phyloP scores from a whole-genome alignment of 2,329 filamentous ascomycete genomes.

The Drechslerella dactyloides region DNA sequence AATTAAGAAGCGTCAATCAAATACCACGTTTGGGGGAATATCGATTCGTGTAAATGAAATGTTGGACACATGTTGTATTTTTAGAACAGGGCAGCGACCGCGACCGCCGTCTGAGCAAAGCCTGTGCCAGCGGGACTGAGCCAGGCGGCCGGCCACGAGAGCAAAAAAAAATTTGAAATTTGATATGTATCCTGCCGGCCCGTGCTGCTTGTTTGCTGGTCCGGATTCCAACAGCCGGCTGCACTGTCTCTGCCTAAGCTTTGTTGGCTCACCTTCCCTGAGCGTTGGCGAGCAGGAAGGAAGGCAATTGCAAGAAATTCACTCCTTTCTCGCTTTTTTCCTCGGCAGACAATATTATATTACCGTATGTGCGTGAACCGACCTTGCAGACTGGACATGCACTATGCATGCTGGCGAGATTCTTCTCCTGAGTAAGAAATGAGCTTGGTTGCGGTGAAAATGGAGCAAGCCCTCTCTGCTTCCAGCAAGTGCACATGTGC shows the following conservation, averaged over 20 bases:
- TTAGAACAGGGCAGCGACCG: constrained; percentile 17
- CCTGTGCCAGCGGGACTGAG: too few relatives aligned
- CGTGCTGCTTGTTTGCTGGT: constrained; percentile 18
- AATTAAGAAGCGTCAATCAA: constrained; percentile 41
- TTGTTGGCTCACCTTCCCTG: constrained; percentile 1
- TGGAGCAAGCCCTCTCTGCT: constrained; percentile 1
- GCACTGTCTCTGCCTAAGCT: background rate
- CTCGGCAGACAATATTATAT: background rate
- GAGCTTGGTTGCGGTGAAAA: background rate
- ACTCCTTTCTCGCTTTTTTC: constrained; percentile 6
- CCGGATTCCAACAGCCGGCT: constrained; percentile 19
- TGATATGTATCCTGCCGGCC: constrained; percentile 26
- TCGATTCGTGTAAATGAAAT: constrained; percentile 35
- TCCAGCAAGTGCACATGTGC: background rate
- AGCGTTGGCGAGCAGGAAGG: background rate
- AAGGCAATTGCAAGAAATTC: constrained; percentile 9
- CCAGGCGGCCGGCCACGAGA: constrained; percentile 11
- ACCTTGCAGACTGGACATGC: too few relatives aligned
- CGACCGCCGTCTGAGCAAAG: background rate
- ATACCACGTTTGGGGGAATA: constrained; percentile 32
- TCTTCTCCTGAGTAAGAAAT: constrained; percentile 38
- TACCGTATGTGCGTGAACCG: too few relatives aligned
- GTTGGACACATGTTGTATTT: constrained; percentile 33
- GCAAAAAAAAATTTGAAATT: constrained; percentile 27
- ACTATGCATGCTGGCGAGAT: background rate